These are phyloP conservation scores for Alternaria panax DNA, from an alignment of 2,329 filamentous ascomycete species.

Conservation along the genomic window DNA sequence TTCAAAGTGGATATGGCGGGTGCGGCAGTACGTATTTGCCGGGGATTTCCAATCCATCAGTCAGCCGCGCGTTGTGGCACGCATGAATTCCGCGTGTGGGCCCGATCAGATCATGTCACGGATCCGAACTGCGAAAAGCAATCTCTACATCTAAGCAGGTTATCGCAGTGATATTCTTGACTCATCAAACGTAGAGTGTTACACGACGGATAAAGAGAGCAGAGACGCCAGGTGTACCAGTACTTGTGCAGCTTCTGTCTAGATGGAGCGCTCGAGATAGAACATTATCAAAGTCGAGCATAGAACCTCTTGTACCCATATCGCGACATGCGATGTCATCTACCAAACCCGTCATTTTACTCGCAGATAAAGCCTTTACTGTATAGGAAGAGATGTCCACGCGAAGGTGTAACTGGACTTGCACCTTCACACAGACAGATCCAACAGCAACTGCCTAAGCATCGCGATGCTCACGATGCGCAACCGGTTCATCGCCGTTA, in stretches of 20 bases:
- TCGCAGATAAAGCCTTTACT: not conserved
- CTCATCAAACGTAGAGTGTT: too few species aligned
- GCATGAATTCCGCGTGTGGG: slow-evolving; percentile 9
- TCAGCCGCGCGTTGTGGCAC: slow-evolving; percentile 4
- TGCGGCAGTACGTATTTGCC: not conserved
- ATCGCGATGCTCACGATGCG: not conserved
- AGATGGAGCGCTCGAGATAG: not conserved
- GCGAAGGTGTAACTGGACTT: not conserved
- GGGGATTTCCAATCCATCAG: slow-evolving; percentile 13
- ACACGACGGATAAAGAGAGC: too few species aligned
- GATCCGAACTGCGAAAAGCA: not conserved
- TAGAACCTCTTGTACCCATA: not conserved
- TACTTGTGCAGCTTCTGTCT: not conserved
- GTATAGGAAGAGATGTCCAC: not conserved
- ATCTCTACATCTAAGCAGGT: not conserved
- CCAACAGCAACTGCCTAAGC: not conserved
- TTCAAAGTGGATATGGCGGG: not conserved
- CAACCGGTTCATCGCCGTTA: not conserved
- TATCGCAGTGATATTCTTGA: too few species aligned
- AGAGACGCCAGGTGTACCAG: too few species aligned
- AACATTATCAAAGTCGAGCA: not conserved
- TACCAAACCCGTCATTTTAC: not conserved
- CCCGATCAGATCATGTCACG: not conserved
- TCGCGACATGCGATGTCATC: not conserved
- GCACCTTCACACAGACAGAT: not conserved